Base-by-base conservation (phyloP, 23 red algal genomes). In the Chondrus crispus region DNA sequence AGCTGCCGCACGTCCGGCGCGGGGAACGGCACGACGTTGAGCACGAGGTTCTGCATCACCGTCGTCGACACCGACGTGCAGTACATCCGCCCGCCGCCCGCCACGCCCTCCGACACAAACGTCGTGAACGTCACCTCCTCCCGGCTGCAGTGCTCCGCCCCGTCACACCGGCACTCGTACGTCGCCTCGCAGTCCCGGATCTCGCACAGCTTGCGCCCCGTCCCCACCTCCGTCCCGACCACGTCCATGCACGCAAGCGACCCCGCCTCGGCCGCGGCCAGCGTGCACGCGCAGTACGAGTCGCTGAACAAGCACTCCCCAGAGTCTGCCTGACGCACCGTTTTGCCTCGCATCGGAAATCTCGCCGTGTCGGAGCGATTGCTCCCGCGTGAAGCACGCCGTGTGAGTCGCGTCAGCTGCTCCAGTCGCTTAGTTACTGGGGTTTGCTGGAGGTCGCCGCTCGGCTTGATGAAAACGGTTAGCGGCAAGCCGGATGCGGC, bases 301-400 rank as follows among this genome's bases (percentile, higher is more conserved):
- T 90, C 87, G 41, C 80, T 90, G 53, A 90, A 90, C 37, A 90
- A 90, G 42, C 87, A 90, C 38, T 37, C 28, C 38, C 62, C 69
- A n/a, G 84, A 87, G 6, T 73, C 12, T 6, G 32, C 84, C 46
- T 62, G 22, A 18, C 84, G 60, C 19, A 87, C 84, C 19, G 64
- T 47, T 14, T n/a, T n/a, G n/a, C n/a, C n/a, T n/a, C n/a, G n/a
- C n/a, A n/a, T n/a, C n/a, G n/a, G n/a, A n/a, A n/a, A n/a, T n/a
- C n/a, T n/a, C n/a, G n/a, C n/a, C n/a, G n/a, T n/a, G n/a, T n/a
- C n/a, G n/a, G n/a, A n/a, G n/a, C n/a, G n/a, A n/a, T n/a, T n/a
- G n/a, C n/a, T n/a, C n/a, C n/a, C n/a, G n/a, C n/a, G n/a, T n/a
- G n/a, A n/a, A n/a, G n/a, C n/a, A n/a, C n/a, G n/a, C n/a, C n/a